Conservation (phyloP, 176 grass and related monocot species). For the Luzula sylvatica region DNA sequence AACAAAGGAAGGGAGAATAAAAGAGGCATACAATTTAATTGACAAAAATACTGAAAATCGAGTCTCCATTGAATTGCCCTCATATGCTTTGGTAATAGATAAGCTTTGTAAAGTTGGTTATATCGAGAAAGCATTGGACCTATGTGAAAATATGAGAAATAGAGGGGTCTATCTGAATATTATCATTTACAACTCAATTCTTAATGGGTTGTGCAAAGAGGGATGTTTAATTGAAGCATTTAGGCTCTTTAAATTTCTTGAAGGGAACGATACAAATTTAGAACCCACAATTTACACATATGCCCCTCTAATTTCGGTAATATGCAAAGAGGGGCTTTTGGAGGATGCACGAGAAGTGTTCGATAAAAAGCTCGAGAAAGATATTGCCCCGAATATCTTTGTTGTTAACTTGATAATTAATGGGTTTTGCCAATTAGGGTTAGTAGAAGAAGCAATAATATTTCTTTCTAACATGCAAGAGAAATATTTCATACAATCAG, state of each 20-base stretch:
- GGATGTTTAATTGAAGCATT: slow-evolving; percentile 87
- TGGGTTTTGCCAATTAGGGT: slow-evolving; percentile 65
- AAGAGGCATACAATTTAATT: slow-evolving; percentile 60
- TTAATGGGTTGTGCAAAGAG: slow-evolving; percentile 72
- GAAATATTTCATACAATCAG: slow-evolving; percentile 40
- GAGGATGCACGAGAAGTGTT: slow-evolving; percentile 58
- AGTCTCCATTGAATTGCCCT: slow-evolving; percentile 36
- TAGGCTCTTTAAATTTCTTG: slow-evolving; percentile 61
- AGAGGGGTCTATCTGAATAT: slow-evolving; percentile 50
- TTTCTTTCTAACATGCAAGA: slow-evolving; percentile 44
- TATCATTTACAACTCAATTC: slow-evolving; percentile 72
- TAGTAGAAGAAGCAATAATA: slow-evolving; percentile 53
- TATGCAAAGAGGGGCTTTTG: slow-evolving; percentile 83
- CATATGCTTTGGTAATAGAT: slow-evolving; percentile 61
- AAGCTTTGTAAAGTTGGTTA: slow-evolving; percentile 71
- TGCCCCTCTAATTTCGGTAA: slow-evolving; percentile 57
- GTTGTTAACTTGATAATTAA: slow-evolving; percentile 69
- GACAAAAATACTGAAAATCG: slow-evolving; percentile 53
- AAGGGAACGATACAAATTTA: slow-evolving; percentile 37
- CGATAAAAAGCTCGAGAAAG: slow-evolving; percentile 53
- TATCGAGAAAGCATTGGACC: slow-evolving; percentile 65
- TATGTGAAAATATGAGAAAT: slow-evolving; percentile 66
- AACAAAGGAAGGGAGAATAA: slow-evolving; percentile 56
- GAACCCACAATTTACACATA: slow-evolving; percentile 59
- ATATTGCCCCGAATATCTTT: slow-evolving; percentile 45